Evolutionary conservation across 2,329 filamentous ascomycete species (phyloP).

Genomic region (Aspergillus sp.): DNA sequence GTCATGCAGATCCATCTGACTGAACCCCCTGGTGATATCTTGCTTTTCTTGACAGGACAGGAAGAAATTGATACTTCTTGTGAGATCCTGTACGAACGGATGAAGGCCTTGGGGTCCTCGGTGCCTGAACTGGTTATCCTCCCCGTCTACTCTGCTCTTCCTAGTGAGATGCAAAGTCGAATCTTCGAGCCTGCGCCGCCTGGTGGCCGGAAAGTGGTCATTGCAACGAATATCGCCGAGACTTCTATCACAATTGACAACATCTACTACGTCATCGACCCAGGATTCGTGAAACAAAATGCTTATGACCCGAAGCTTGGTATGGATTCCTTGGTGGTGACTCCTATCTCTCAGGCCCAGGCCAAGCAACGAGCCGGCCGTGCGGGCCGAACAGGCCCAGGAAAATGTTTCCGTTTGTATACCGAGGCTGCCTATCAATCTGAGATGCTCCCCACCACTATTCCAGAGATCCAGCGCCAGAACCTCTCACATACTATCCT

Average conservation of each 20-base stretch:
- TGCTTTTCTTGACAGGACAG: conserved; percentile 95
- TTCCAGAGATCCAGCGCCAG: conserved; percentile 93
- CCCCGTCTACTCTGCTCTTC: conserved; percentile 92
- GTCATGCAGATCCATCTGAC: conserved; percentile 98
- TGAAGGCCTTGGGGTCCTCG: conserved; percentile 88
- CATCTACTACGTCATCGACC: conserved; percentile 96
- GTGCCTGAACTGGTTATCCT: conserved; percentile 91
- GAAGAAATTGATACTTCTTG: conserved; percentile 96
- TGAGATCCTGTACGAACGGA: conserved; percentile 88
- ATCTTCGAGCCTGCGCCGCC: conserved; percentile 93
- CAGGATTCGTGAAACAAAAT: conserved; percentile 96
- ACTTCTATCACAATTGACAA: conserved; percentile 97
- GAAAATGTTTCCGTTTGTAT: conserved; percentile 93
- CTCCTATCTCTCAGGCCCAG: conserved; percentile 93
- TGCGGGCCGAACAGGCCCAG: conserved; percentile 89
- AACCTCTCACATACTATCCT: conserved; percentile 91
- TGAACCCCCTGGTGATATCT: conserved; percentile 86
- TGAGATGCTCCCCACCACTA: conserved; percentile 94
- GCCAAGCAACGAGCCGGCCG: conserved; percentile 91
- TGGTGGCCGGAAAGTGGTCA: conserved; percentile 87
- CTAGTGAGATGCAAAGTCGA: conserved; percentile 86
- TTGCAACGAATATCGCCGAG: conserved; percentile 97
- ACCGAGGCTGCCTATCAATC: conserved; percentile 94
- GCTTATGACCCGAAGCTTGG: conserved; percentile 95
- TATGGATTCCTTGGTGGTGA: conserved; percentile 95